Base-by-base conservation (phyloP, 371 early-diverging fungal genomes). In the Saksenaea oblongispora region DNA sequence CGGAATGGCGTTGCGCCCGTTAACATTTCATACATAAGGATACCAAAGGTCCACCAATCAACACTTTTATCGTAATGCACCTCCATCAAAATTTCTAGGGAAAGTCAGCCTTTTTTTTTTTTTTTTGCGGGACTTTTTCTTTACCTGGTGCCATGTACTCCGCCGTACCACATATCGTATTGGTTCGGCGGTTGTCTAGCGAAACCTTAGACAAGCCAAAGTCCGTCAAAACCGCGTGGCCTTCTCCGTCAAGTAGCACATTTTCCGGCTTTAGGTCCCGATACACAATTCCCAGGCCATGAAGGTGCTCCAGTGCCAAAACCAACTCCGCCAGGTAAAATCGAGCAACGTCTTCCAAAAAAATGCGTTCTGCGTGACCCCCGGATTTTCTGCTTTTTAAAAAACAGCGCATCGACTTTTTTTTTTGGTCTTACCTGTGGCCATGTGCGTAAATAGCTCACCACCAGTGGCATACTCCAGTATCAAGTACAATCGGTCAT, bases 401-500 rank as follows among this genome's bases (percentile, higher is more conserved):
- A 22, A 47, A 47, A 14, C 56, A 54, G 42, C 51, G 8, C 44
- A 51, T 54, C 3, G 18, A 24, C 1, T 15, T n/a, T 57, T 15
- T 34, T 36, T 62, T 24, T 31, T 31, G 15, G 22, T 22, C 37
- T 64, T 73, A 82, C 85, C 85, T 58, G 82, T 74, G 65, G 89
- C 91, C 79, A 99, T 83, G 74, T 96, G 97, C 61, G 90, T 90
- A 72, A 99, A 99, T 59, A 99, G 76, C 83, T 99, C 99, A n/a
- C 99, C 99, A 55, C 99, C 99, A 15, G 92, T 90, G 36, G 97
- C 95, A 85, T 95, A 99, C 64, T 97, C 97, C 86, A 99, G 82
- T 31, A 98, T 93, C 73, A 99, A 79, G 70, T 95, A 98, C 27
- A 99, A 84, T 57, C 94, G 82, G 27, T 82, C 76, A 37, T 86